phyloP scores from a whole-genome alignment of 164 flowering plant species.

The Vitis rupestris region DNA sequence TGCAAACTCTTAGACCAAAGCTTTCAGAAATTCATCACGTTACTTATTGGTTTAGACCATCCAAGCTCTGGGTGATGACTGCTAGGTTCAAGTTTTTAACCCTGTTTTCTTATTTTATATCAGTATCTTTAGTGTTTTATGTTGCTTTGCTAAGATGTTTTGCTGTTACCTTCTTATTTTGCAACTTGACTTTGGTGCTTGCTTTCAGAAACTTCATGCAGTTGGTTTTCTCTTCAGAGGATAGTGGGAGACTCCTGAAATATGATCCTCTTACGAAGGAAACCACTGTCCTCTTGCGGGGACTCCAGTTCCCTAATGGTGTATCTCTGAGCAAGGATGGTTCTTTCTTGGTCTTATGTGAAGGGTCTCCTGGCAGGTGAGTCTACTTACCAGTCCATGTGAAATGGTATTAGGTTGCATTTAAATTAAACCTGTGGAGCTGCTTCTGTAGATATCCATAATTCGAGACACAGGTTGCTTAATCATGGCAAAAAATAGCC shows the following conservation, averaged over 20 bases:
- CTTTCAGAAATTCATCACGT: too few species aligned
- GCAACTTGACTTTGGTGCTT: background rate
- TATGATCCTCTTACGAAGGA: conserved; percentile 67
- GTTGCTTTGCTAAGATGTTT: background rate
- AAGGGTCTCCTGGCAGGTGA: conserved; percentile 68
- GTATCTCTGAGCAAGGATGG: conserved; percentile 80
- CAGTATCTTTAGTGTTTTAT: background rate
- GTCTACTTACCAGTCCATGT: background rate
- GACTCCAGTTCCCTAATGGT: conserved; percentile 83
- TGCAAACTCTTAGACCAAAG: too few species aligned
- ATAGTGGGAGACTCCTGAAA: conserved; percentile 78
- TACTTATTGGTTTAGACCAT: too few species aligned
- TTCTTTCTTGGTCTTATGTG: conserved; percentile 70
- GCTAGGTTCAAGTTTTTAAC: too few species aligned
- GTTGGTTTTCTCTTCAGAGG: conserved; percentile 74
- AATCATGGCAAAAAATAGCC: too few species aligned
- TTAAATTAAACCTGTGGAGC: too few species aligned
- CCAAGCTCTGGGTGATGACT: too few species aligned
- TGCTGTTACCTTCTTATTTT: background rate
- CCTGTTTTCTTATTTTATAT: too few species aligned
- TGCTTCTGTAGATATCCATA: too few species aligned
- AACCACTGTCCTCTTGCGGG: conserved; percentile 61
- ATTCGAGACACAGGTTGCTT: too few species aligned
- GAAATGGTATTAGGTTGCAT: too few species aligned
- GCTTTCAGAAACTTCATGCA: conserved; percentile 76